Percentiles rank a stretch among this genome's conserved stretches.
phyloP scores from a whole-genome alignment of 106 monocot genomes.

The Acanthochlamys bracteata region DNA sequence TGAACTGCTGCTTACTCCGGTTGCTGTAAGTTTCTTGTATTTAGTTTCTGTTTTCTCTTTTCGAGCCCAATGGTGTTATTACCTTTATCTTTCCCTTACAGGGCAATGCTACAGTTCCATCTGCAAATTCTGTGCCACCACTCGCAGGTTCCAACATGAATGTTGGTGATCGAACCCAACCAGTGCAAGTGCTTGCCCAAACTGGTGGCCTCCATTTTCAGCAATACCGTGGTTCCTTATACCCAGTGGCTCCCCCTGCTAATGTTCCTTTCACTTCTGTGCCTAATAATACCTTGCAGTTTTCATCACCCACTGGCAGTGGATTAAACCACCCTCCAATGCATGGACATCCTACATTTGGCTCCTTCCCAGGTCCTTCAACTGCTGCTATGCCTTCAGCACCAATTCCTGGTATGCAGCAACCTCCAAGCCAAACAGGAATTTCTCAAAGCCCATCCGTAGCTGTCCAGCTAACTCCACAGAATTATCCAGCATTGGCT shows the following conservation, averaged over 20 bases:
- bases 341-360: slow-evolving; percentile 19
- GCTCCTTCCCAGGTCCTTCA: slow-evolving; percentile 21
- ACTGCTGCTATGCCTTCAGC: slow-evolving; percentile 24
- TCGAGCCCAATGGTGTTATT: background rate
- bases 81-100: slow-evolving; percentile 14
- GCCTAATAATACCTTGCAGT: slow-evolving; percentile 22
- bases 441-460: slow-evolving; percentile 7
- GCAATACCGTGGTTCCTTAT: slow-evolving; percentile 32
- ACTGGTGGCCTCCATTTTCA: slow-evolving; percentile 27
- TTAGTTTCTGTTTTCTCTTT: background rate
- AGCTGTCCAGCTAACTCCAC: slow-evolving; percentile 16
- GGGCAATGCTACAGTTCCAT: slow-evolving; percentile 31
- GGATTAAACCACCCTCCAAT: slow-evolving; percentile 10
- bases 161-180: slow-evolving; percentile 12
- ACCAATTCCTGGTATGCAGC: slow-evolving; percentile 25
- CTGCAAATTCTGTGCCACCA: slow-evolving; percentile 4
- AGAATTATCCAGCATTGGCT: slow-evolving; percentile 17
- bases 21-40: slow-evolving; percentile 41
- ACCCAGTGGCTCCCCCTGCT: slow-evolving; percentile 8
- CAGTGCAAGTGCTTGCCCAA: slow-evolving; percentile 16
- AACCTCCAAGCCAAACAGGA: slow-evolving; percentile 15
- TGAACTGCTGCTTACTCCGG: slow-evolving; percentile 66
- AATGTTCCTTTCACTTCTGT: slow-evolving; percentile 15
- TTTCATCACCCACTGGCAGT: slow-evolving; percentile 14
- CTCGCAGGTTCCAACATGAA: slow-evolving; percentile 1